Conservation (phyloP, 192 early-diverging fungal species). For the Linnemannia elongata region DNA sequence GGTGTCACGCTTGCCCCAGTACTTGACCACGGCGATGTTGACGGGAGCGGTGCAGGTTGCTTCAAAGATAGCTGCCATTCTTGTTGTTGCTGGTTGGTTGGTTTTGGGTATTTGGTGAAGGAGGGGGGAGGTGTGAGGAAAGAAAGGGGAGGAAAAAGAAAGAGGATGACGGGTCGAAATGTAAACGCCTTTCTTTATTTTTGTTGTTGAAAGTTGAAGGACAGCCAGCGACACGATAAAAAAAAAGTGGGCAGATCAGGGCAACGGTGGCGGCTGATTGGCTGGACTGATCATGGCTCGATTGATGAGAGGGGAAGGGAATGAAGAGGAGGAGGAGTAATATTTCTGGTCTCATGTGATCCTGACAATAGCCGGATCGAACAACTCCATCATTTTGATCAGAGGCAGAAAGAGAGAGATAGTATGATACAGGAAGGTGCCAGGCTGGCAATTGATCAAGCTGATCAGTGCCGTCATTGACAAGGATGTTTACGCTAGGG, state of each 20-base stretch:
- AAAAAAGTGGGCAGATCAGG: constrained; percentile 16
- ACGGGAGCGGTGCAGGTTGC: constrained; percentile 96
- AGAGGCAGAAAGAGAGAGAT: neutral
- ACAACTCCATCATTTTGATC: neutral
- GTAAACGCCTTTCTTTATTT: neutral
- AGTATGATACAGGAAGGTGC: neutral
- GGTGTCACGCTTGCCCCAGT: constrained; percentile 98
- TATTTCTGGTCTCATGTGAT: neutral
- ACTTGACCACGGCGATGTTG: constrained; percentile 99
- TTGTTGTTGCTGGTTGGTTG: neutral
- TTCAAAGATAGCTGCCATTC: constrained; percentile 53
- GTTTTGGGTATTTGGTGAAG: neutral
- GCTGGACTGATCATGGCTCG: constrained; percentile 32
- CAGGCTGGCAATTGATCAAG: neutral
- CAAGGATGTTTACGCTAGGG: too few relatives aligned
- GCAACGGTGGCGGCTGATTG: constrained; percentile 27
- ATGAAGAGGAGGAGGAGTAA: too few relatives aligned
- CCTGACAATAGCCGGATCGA: neutral
- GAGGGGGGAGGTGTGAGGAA: neutral
- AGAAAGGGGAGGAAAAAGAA: neutral
- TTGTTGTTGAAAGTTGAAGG: neutral
- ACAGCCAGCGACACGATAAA: neutral
- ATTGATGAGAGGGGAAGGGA: constrained; percentile 13
- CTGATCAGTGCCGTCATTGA: neutral
- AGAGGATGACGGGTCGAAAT: constrained; percentile 3